Percentiles rank a stretch among this genome's conserved stretches.
Evolutionary conservation across 2,329 filamentous ascomycete species (phyloP).

Genomic region (Aspergillus caelatus): DNA sequence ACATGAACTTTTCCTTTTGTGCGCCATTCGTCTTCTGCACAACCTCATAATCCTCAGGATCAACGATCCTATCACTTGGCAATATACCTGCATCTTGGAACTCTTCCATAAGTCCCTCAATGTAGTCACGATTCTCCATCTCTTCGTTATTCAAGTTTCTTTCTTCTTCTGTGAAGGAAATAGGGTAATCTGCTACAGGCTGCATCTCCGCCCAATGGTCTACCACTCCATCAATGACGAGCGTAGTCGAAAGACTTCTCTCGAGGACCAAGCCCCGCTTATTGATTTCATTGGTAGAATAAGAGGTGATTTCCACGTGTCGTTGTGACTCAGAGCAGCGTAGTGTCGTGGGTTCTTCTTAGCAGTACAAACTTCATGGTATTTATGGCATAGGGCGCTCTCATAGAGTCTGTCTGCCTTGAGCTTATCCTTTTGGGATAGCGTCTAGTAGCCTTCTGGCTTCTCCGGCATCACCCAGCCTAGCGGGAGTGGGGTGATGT

Average conservation of each 20-base stretch:
- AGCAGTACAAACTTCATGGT: not conserved
- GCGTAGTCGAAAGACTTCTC: not conserved
- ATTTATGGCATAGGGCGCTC: not conserved
- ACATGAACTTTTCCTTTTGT: conserved; percentile 6
- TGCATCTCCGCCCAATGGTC: not conserved
- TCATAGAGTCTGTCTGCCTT: not conserved
- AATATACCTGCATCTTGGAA: not conserved
- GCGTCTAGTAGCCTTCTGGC: not conserved
- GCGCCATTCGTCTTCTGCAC: not conserved
- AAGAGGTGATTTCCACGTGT: not conserved
- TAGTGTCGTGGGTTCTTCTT: not conserved
- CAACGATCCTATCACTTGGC: not conserved
- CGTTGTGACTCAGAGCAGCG: not conserved
- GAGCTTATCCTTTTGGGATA: not conserved
- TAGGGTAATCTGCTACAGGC: not conserved
- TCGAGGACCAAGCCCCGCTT: not conserved
- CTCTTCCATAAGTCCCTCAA: not conserved
- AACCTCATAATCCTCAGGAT: conserved; percentile 4
- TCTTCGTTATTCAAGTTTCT: not conserved
- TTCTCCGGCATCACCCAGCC: not conserved
- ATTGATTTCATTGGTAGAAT: not conserved
- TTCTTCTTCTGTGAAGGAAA: not conserved
- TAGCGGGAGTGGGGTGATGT: not conserved
- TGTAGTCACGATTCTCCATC: not conserved
- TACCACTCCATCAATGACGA: not conserved